Evolutionary conservation across 208 protist genomes (phyloP).

Genomic region (Spongospora subterranea): DNA sequence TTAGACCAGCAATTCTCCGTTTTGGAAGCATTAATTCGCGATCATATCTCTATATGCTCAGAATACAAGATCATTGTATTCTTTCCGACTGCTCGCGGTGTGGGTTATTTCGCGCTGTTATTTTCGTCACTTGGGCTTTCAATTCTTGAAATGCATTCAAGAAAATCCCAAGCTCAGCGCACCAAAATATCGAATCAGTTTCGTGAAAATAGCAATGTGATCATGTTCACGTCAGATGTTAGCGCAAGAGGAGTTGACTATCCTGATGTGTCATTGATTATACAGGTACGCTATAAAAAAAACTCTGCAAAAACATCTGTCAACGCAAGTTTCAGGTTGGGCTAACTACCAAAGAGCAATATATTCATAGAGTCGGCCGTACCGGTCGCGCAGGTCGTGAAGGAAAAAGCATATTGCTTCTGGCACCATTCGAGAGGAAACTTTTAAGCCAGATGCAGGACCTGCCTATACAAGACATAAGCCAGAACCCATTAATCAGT

Average conservation of each 20-base stretch:
- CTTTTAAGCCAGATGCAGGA: background rate
- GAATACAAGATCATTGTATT: conserved; percentile 67
- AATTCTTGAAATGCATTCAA: conserved; percentile 74
- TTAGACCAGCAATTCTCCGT: conserved; percentile 8
- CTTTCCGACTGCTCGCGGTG: conserved; percentile 72
- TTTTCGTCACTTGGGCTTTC: conserved; percentile 58
- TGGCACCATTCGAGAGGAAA: background rate
- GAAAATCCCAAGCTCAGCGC: conserved; percentile 73
- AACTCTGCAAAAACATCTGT: background rate
- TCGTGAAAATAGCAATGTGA: conserved; percentile 55
- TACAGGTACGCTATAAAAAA: conserved; percentile 72
- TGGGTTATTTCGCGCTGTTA: conserved; percentile 61
- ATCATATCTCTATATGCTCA: conserved; percentile 17
- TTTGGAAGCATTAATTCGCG: background rate
- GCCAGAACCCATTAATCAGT: background rate
- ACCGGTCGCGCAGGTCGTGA: conserved; percentile 70
- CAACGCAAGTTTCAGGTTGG: background rate
- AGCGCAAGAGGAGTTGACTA: conserved; percentile 78
- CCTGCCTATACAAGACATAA: conserved; percentile 30
- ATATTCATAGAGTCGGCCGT: conserved; percentile 76
- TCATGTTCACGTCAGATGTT: conserved; percentile 78
- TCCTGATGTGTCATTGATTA: conserved; percentile 73
- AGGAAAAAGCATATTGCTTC: conserved; percentile 57
- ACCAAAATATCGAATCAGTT: conserved; percentile 73
- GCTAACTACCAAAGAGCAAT: conserved; percentile 68